Evolutionary conservation across 129 eudicot species (phyloP).

Genomic region (Flaveria trinervia): DNA sequence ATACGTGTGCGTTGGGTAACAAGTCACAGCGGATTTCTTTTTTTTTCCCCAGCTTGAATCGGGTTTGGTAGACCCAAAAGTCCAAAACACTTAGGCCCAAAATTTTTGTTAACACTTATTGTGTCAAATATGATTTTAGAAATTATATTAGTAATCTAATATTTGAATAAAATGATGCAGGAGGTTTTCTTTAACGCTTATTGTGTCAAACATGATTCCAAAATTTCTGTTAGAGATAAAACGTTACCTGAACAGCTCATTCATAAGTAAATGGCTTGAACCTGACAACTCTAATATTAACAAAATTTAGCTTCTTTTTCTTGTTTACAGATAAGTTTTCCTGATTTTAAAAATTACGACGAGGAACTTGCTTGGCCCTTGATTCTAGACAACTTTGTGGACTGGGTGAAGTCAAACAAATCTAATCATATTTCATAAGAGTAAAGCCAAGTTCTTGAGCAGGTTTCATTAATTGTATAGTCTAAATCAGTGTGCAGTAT

Average conservation of each 20-base stretch:
- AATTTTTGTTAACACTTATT: neutral
- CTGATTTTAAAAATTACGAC: conserved; percentile 72
- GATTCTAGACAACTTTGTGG: conserved; percentile 87
- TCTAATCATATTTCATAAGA: conserved; percentile 23
- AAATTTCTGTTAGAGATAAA: neutral
- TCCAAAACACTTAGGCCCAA: neutral
- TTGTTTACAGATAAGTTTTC: conserved; percentile 70
- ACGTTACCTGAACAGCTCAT: neutral
- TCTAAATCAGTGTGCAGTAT: conserved; percentile 37
- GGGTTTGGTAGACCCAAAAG: neutral
- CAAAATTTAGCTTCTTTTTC: neutral
- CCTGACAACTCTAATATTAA: neutral
- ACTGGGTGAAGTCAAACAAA: conserved; percentile 70
- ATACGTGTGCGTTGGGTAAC: neutral
- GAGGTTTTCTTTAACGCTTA: neutral
- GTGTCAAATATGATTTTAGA: neutral
- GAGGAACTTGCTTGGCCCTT: conserved; percentile 81
- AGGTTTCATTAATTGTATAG: conserved; percentile 27
- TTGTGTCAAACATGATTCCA: neutral
- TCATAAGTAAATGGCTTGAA: neutral
- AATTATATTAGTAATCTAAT: neutral
- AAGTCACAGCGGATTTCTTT: neutral
- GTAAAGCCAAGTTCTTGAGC: conserved; percentile 17
- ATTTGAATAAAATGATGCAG: neutral
- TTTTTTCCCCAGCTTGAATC: neutral